Conservation (phyloP, 768 basidiomycete species). For the Boletus pseudopeckii region DNA sequence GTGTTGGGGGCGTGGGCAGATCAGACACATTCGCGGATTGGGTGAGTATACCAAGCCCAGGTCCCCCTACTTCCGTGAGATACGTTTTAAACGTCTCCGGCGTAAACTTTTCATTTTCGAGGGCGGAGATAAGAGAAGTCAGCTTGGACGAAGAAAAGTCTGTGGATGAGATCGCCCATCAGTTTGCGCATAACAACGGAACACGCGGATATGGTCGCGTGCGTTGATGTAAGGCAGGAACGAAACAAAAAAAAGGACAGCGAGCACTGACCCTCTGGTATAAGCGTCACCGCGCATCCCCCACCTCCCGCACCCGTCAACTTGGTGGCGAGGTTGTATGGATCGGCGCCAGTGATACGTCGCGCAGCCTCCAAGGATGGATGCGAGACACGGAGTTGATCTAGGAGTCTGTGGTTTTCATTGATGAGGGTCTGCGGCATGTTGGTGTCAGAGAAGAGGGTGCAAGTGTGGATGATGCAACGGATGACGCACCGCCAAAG, state of each 20-base stretch:
- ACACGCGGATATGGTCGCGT: not conserved
- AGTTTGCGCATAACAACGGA: not conserved
- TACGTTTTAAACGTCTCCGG: constrained; percentile 48
- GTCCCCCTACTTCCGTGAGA: constrained; percentile 90
- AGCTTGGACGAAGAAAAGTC: constrained; percentile 67
- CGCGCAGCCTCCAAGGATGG: constrained; percentile 80
- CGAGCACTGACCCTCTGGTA: constrained; percentile 77
- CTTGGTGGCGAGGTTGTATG: constrained; percentile 82
- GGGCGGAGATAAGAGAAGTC: constrained; percentile 52
- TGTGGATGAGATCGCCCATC: constrained; percentile 27
- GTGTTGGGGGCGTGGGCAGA: constrained; percentile 28
- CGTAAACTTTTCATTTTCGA: constrained; percentile 37
- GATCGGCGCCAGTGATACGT: constrained; percentile 56
- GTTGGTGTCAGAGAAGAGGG: not conserved
- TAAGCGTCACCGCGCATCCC: constrained; percentile 93
- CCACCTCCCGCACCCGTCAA: constrained; percentile 97
- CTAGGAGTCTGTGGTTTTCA: constrained; percentile 87
- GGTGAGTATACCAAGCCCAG: constrained; percentile 83
- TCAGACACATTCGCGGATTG: constrained; percentile 34
- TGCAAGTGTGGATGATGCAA: not conserved
- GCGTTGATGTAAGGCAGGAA: not conserved
- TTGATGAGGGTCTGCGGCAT: constrained; percentile 66
- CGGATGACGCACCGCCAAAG: constrained; percentile 52
- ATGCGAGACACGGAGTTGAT: constrained; percentile 87
- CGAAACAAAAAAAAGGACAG: not conserved